Conservation (phyloP, 2,329 filamentous ascomycete genomes). For the Amylocarpus encephaloides region DNA sequence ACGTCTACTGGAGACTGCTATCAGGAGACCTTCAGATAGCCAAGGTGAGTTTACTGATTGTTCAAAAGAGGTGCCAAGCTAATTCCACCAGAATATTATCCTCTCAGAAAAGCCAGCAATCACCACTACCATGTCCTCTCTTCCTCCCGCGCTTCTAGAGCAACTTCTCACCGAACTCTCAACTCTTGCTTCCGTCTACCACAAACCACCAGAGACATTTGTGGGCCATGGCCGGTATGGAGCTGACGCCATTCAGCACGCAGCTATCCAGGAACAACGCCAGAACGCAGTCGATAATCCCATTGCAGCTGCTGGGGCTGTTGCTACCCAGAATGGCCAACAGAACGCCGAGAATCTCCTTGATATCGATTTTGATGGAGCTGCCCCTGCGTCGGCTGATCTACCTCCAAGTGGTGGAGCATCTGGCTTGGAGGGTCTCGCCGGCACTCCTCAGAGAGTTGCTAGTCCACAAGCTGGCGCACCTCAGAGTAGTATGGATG, state of each 20-base stretch:
- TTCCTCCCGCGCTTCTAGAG: conserved; percentile 78
- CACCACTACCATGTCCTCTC: conserved; percentile 83
- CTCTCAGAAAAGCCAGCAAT: conserved; percentile 93
- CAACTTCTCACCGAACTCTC: conserved; percentile 88
- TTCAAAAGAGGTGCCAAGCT: conserved; percentile 15
- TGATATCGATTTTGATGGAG: conserved; percentile 93
- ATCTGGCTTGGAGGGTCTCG: conserved; percentile 46
- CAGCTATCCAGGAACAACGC: conserved; percentile 92
- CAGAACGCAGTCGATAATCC: conserved; percentile 91
- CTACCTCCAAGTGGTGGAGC: conserved; percentile 47
- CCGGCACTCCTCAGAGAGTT: conserved; percentile 62
- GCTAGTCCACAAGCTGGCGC: conserved; percentile 50
- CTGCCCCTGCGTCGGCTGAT: conserved; percentile 81
- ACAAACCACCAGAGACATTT: conserved; percentile 97
- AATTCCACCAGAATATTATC: conserved; percentile 61
- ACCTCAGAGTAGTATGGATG: conserved; percentile 61
- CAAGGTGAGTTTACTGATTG: conserved; percentile 50
- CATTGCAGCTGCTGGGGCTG: conserved; percentile 76
- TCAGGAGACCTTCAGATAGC: conserved; percentile 88
- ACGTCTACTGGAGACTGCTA: conserved; percentile 95
- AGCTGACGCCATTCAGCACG: conserved; percentile 87
- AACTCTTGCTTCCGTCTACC: conserved; percentile 93
- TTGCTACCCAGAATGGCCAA: conserved; percentile 57
- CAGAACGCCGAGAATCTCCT: conserved; percentile 90
- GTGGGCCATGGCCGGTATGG: conserved; percentile 91